Percentiles rank a stretch among this genome's conserved stretches.
Evolutionary conservation across 345 rosid genomes (phyloP).

Genomic region (Raphanus sativus): DNA sequence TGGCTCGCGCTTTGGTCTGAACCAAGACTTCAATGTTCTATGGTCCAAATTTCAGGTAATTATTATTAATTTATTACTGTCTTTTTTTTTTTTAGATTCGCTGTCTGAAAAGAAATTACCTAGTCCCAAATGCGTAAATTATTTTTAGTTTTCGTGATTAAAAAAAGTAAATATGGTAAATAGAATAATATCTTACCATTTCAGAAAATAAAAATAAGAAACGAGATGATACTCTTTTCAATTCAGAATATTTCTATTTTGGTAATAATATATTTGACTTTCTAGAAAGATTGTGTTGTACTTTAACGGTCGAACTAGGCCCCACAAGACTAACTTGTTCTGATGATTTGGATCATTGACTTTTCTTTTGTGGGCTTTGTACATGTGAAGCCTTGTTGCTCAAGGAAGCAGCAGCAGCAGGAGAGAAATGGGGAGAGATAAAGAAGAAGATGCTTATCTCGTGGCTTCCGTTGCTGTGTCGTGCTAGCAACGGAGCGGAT

Average conservation of each 20-base stretch:
- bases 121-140: not conserved
- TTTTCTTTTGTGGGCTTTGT: not conserved
- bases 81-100: not conserved
- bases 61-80: not conserved
- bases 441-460: conserved; percentile 64
- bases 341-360: not conserved
- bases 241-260: not conserved
- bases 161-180: not conserved
- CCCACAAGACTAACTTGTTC: not conserved
- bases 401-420: conserved; percentile 56
- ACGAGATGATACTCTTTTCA: not conserved
- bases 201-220: not conserved
- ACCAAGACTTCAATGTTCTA: conserved; percentile 66
- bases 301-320: not conserved
- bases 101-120: conserved; percentile 5
- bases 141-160: not conserved
- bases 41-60: conserved; percentile 73
- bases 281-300: not conserved
- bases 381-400: conserved; percentile 59
- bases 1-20: conserved; percentile 68
- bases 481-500: conserved; percentile 69
- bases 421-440: conserved; percentile 40
- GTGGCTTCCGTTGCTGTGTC: conserved; percentile 82
- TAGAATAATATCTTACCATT: not conserved
- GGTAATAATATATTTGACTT: not conserved